phyloP scores from a whole-genome alignment of 2,329 filamentous ascomycete species.

The Sclerotinia nivalis region DNA sequence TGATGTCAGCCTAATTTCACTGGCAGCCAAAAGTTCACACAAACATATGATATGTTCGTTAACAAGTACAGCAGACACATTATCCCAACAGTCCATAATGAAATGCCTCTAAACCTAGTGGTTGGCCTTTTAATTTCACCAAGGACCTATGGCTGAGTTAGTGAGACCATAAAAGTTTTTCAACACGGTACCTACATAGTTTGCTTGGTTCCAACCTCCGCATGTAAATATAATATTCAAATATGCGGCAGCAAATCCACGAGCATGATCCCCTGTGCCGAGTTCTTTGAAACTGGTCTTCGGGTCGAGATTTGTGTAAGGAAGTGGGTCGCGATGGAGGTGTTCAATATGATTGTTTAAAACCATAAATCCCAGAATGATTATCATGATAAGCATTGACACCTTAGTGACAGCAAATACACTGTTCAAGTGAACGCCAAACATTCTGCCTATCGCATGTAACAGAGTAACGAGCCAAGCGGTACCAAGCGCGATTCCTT shows the following conservation, averaged over 20 bases:
- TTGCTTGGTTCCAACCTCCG: conserved; percentile 48
- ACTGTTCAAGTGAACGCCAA: conserved; percentile 54
- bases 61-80: conserved; percentile 43
- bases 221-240: conserved; percentile 48
- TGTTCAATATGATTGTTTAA: conserved; percentile 19
- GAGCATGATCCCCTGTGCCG: conserved; percentile 30
- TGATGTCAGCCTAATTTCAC: not conserved
- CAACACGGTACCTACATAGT: conserved; percentile 42
- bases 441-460: conserved; percentile 50
- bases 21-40: conserved; percentile 37
- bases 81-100: conserved; percentile 33
- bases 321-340: conserved; percentile 9
- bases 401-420: conserved; percentile 52
- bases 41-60: conserved; percentile 45
- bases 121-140: conserved; percentile 27
- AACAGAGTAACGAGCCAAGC: conserved; percentile 50
- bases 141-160: conserved; percentile 45
- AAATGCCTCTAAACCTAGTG: conserved; percentile 35
- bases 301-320: conserved; percentile 24
- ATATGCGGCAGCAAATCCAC: conserved; percentile 45
- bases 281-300: conserved; percentile 25
- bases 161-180: conserved; percentile 2
- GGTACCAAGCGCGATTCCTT: conserved; percentile 51
- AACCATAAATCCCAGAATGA: conserved; percentile 40
- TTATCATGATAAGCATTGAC: conserved; percentile 50